A percentile compares a stretch with the other conserved stretches of the same genome.
Evolutionary conservation across 495 filamentous ascomycete species (phyloP).

Genomic region (Collariella sp.): DNA sequence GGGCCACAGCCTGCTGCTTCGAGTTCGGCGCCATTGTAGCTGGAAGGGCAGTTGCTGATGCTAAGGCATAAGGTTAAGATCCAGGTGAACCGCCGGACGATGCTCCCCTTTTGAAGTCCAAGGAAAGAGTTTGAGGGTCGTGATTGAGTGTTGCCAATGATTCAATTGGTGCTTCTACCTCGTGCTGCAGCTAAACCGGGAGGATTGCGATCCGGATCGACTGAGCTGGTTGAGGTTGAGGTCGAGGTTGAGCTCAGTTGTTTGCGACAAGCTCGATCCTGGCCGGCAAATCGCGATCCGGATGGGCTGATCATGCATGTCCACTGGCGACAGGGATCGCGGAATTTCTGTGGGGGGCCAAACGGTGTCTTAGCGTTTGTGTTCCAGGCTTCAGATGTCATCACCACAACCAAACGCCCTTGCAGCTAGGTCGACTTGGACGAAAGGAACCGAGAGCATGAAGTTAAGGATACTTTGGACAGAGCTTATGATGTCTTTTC

Average conservation of each 20-base stretch:
- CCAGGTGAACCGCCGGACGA: too few relatives aligned
- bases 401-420: too few relatives aligned
- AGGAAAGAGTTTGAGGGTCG: neutral
- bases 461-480: too few relatives aligned
- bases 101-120: neutral
- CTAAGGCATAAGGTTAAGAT: neutral
- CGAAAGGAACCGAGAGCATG: too few relatives aligned
- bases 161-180: too few relatives aligned
- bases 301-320: neutral
- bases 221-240: neutral
- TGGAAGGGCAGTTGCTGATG: neutral
- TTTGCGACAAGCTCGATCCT: neutral
- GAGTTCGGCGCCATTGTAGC: slow-evolving; percentile 21
- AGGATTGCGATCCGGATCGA: neutral
- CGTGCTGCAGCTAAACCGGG: neutral
- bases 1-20: slow-evolving; percentile 12
- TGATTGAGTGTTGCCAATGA: too few relatives aligned
- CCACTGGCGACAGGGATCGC: neutral
- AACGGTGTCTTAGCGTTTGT: too few relatives aligned
- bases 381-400: too few relatives aligned
- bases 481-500: too few relatives aligned
- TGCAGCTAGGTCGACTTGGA: too few relatives aligned
- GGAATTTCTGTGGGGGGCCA: neutral
- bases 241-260: neutral
- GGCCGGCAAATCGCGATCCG: slow-evolving; percentile 4